phyloP scores from a whole-genome alignment of 2,329 filamentous ascomycete genomes.

The Colletotrichum orbiculare region DNA sequence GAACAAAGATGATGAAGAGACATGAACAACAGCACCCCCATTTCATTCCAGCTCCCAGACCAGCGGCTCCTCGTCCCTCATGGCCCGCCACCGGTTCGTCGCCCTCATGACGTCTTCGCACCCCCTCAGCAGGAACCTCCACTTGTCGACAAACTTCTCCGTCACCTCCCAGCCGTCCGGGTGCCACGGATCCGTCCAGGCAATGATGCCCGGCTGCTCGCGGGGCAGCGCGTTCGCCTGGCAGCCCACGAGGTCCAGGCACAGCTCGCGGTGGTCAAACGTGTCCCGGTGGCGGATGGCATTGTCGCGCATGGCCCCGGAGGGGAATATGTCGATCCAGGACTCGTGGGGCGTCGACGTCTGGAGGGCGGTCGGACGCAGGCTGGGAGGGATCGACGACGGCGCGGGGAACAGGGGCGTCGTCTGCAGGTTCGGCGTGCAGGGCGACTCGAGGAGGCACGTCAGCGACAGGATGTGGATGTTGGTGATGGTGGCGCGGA shows the following conservation, averaged over 20 bases:
- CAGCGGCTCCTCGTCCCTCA: slow-evolving; percentile 24
- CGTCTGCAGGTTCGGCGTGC: slow-evolving; percentile 29
- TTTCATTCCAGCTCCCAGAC: slow-evolving; percentile 26
- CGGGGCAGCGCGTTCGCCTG: neutral
- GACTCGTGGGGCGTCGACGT: slow-evolving; percentile 39
- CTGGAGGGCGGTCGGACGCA: slow-evolving; percentile 41
- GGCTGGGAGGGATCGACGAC: slow-evolving; percentile 37
- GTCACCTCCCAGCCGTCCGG: slow-evolving; percentile 59
- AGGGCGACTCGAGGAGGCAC: slow-evolving; percentile 36
- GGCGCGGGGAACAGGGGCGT: slow-evolving; percentile 39
- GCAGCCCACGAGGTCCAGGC: slow-evolving; percentile 23
- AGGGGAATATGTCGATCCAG: slow-evolving; percentile 48
- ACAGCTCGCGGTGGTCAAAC: slow-evolving; percentile 25
- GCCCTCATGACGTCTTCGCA: slow-evolving; percentile 51
- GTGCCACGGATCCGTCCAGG: slow-evolving; percentile 48
- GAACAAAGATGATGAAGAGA: neutral
- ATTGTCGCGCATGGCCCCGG: slow-evolving; percentile 44
- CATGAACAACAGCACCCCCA: too few relatives aligned
- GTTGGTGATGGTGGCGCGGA: slow-evolving; percentile 48
- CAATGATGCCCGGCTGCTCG: slow-evolving; percentile 34
- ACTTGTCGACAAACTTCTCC: slow-evolving; percentile 56
- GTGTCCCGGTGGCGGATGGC: slow-evolving; percentile 35
- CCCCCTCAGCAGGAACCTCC: slow-evolving; percentile 51
- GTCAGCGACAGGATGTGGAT: slow-evolving; percentile 44
- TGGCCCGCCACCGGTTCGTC: slow-evolving; percentile 49